phyloP scores from a whole-genome alignment of 345 rosid species.

The Eucalyptus regnans region DNA sequence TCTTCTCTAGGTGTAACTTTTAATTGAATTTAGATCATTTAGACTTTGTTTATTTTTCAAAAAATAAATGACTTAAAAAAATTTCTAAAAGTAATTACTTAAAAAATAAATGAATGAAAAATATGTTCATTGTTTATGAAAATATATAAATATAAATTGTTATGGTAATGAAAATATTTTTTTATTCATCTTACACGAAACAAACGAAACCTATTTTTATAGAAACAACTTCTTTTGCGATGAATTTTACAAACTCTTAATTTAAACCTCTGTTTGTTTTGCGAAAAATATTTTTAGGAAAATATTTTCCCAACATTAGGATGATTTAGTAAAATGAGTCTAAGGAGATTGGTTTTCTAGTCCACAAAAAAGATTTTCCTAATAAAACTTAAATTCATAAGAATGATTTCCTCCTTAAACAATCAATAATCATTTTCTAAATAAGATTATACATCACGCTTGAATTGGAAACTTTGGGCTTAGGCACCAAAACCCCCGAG shows the following conservation, averaged over 20 bases:
- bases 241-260: not conserved
- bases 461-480: not conserved
- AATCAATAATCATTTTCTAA: too few species aligned
- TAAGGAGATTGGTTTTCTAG: not conserved
- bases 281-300: too few species aligned
- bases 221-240: fast-evolving
- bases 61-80: not conserved
- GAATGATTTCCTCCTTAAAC: not conserved
- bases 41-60: not conserved
- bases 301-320: not conserved
- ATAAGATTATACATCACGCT: not conserved
- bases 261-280: not conserved
- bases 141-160: not conserved
- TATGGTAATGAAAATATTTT: not conserved
- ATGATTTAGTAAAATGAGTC: not conserved
- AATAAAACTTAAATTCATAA: too few species aligned
- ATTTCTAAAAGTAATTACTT: not conserved
- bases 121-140: fast-evolving
- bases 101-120: not conserved
- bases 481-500: not conserved
- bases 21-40: not conserved
- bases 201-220: not conserved
- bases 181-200: not conserved
- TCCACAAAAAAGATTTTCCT: not conserved
- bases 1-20: not conserved